Base-by-base conservation (phyloP, 1,139 yeast species). In the Neolecta irregularis region DNA sequence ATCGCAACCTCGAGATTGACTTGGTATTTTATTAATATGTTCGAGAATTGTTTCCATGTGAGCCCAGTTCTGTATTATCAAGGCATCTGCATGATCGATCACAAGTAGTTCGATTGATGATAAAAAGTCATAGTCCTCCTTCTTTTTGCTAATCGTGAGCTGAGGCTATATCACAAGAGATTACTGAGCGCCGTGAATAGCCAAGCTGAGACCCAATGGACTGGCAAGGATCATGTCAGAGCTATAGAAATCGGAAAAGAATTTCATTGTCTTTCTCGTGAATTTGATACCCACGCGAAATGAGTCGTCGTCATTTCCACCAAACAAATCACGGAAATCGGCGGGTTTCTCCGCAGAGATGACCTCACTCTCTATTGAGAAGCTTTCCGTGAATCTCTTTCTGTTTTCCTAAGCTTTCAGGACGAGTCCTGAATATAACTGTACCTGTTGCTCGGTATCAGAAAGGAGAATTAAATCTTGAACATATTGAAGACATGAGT, bases 61-160 rank as follows among this genome's bases (percentile, higher is more conserved):
- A 28, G 78, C 79, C 88, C 95, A 78, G 49, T 85, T 83, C 57
- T 91, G 98, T 79, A 78, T 79, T 51, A 79, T 80, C 43, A 85
- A 64, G 29, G 85, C 81, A 51, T 83, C 83, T 6, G 92, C 73
- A 48, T 76, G 79, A 54, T 88, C 98, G 26, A 83, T 59, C 20
- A 85, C 60, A 31, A 75, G 57, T 5, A 91, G 55, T 55, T 88
- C 98, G 44, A 88, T 77, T 1, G 96, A 83, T 23, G 93, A 76
- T 39, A 91, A 58, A 50, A 81, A 88, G 53, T 85, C 95, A 34
- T 49, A 52, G 37, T 63, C 67, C 9, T 56, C 51, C 36, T 56
- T 56, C 36, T 44, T 53, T 20, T 42, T 43, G 24, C 45, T 37
- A 16, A 30, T n/a, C n/a, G n/a, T n/a, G n/a, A n/a, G n/a, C n/a